These are phyloP conservation scores for Gliomastix tumulicola DNA, from an alignment of 2,329 filamentous ascomycete species.

Conservation along the genomic window DNA sequence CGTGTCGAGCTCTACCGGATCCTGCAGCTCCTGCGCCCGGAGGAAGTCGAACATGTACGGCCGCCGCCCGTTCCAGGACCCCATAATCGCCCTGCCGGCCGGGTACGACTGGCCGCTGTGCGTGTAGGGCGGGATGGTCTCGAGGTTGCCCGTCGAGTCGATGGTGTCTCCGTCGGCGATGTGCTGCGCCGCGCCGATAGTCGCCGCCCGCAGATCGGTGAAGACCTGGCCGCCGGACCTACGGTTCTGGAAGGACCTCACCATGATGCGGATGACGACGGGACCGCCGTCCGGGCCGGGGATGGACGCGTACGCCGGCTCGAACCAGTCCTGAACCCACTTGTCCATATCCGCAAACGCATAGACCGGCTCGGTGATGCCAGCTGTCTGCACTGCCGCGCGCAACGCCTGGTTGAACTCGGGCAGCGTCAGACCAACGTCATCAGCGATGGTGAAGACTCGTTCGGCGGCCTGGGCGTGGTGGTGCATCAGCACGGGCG, in stretches of 20 bases:
- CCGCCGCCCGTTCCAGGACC: slow-evolving; percentile 4
- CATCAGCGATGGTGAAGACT: slow-evolving; percentile 11
- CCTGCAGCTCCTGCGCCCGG: slow-evolving; percentile 22
- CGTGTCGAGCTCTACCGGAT: slow-evolving; percentile 22
- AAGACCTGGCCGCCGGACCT: slow-evolving; percentile 22
- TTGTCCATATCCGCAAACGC: slow-evolving; percentile 13
- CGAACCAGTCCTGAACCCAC: slow-evolving; percentile 31
- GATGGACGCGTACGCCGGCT: slow-evolving; percentile 28
- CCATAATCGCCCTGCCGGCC: slow-evolving; percentile 11
- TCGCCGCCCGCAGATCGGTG: slow-evolving; percentile 16
- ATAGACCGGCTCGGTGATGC: not conserved
- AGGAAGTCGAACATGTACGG: slow-evolving; percentile 18
- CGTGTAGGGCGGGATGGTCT: slow-evolving; percentile 25
- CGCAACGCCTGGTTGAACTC: too few species aligned
- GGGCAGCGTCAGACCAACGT: too few species aligned
- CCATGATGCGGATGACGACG: slow-evolving; percentile 21
- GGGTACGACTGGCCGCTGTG: slow-evolving; percentile 11
- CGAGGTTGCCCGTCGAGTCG: slow-evolving; percentile 22
- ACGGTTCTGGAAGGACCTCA: slow-evolving; percentile 17
- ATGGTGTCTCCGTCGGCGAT: slow-evolving; percentile 6
- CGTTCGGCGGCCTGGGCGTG: slow-evolving; percentile 19
- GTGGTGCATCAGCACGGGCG: slow-evolving; percentile 28
- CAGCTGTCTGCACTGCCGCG: not conserved
- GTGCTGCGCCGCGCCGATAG: slow-evolving; percentile 17
- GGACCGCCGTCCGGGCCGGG: slow-evolving; percentile 24